Conservation (phyloP, 1,284 basidiomycete species). For the Wallemia mellicola region DNA sequence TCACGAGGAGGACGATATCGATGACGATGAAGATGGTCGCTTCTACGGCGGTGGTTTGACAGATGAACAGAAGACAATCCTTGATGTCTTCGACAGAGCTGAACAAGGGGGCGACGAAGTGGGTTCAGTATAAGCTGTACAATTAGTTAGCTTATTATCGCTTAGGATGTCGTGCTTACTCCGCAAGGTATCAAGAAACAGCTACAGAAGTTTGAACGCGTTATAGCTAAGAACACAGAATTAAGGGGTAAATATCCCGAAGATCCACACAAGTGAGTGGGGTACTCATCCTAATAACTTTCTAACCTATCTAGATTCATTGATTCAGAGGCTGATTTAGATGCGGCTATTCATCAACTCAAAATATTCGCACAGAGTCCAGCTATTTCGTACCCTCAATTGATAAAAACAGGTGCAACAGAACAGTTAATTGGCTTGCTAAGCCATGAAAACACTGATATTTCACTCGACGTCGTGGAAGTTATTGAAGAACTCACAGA, state of each 20-base stretch:
- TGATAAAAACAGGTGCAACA: slow-evolving; percentile 43
- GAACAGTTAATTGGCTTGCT: slow-evolving; percentile 48
- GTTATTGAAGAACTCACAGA: slow-evolving; percentile 81
- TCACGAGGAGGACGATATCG: slow-evolving; percentile 59
- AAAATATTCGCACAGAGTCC: slow-evolving; percentile 70
- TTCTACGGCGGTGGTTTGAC: slow-evolving; percentile 82
- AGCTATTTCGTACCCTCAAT: slow-evolving; percentile 55
- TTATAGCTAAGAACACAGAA: slow-evolving; percentile 76
- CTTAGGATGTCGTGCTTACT: too few species aligned
- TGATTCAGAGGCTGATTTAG: slow-evolving; percentile 85
- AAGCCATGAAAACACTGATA: slow-evolving; percentile 74
- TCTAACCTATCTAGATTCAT: too few species aligned
- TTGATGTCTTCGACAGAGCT: slow-evolving; percentile 53
- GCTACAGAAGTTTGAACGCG: slow-evolving; percentile 53
- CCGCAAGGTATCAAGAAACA: slow-evolving; percentile 48
- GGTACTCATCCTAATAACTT: too few species aligned
- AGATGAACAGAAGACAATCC: slow-evolving; percentile 57
- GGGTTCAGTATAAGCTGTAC: slow-evolving; percentile 31
- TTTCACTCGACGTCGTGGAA: slow-evolving; percentile 69
- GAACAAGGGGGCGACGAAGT: slow-evolving; percentile 16
- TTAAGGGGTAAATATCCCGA: slow-evolving; percentile 69
- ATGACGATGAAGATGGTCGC: slow-evolving; percentile 70
- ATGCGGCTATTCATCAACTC: slow-evolving; percentile 46
- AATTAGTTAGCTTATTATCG: too few species aligned
- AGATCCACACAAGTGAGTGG: slow-evolving; percentile 49